Evolutionary conservation across 306 rosid genomes (phyloP).

Genomic region (Casuarina cunninghamiana): DNA sequence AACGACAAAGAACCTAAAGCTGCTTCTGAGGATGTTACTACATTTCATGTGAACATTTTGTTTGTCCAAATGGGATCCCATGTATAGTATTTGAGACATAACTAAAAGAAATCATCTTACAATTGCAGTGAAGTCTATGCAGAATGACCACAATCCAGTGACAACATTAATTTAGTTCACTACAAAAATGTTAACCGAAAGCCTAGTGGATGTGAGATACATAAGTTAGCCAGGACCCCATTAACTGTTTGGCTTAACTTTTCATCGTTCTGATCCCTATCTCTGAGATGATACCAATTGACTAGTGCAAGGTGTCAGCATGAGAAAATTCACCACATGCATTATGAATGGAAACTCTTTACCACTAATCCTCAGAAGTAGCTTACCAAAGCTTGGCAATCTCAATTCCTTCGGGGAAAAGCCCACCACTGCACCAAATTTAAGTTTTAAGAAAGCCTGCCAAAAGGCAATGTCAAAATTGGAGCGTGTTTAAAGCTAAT

Average conservation of each 20-base stretch:
- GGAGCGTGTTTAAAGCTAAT: conserved; percentile 29
- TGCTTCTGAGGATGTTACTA: background rate
- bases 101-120: background rate
- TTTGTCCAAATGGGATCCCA: background rate
- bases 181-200: background rate
- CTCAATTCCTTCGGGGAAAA: conserved; percentile 98
- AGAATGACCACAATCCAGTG: background rate
- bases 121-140: background rate
- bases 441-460: conserved; percentile 45
- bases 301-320: background rate
- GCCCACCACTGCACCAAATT: conserved; percentile 91
- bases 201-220: background rate
- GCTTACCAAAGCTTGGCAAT: conserved; percentile 96
- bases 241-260: background rate
- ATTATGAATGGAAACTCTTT: conserved; percentile 17
- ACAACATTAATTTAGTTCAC: background rate
- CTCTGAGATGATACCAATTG: background rate
- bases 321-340: background rate
- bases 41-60: background rate
- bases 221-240: background rate
- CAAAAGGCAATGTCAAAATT: conserved; percentile 29
- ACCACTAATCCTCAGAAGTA: conserved; percentile 20
- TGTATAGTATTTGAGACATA: background rate
- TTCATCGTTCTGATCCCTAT: background rate
- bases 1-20: background rate